These are phyloP conservation scores for Lolium rigidum DNA, from an alignment of 176 grass and related monocot genomes.

Conservation along the genomic window DNA sequence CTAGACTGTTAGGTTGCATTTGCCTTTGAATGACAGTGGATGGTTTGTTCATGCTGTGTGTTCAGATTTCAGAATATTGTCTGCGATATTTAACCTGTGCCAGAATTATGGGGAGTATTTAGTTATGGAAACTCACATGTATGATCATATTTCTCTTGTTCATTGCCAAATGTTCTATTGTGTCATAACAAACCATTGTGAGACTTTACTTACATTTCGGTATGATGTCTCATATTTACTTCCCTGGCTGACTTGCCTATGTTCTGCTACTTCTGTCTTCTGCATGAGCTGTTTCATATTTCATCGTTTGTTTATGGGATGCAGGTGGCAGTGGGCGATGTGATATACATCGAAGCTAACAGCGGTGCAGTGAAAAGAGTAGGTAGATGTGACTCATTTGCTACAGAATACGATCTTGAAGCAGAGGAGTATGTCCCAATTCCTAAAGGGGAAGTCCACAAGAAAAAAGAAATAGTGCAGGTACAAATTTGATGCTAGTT, in stretches of 20 bases:
- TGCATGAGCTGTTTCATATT: conserved; percentile 21
- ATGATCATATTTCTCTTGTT: neutral
- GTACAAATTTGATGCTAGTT: conserved; percentile 48
- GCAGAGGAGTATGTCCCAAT: conserved; percentile 99
- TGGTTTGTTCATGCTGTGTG: neutral
- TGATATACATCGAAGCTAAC: conserved; percentile 98
- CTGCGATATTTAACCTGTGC: neutral
- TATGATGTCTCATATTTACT: conserved; percentile 19
- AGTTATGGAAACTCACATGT: neutral
- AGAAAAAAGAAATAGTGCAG: conserved; percentile 99
- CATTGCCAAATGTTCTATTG: neutral
- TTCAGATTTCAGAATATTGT: conserved; percentile 7
- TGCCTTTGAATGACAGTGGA: neutral
- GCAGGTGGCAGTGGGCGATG: conserved; percentile 91
- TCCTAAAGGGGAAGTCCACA: conserved; percentile 96
- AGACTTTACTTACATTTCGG: neutral
- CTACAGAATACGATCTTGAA: conserved; percentile 98
- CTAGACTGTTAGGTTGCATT: conserved; percentile 22
- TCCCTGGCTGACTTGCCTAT: conserved; percentile 26
- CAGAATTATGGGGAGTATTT: conserved; percentile 11
- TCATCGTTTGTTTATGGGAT: conserved; percentile 36
- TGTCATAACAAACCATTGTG: neutral
- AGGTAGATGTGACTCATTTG: conserved; percentile 98
- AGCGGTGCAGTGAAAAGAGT: conserved; percentile 99
- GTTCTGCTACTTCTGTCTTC: conserved; percentile 17